A percentile compares a stretch with the other conserved stretches of the same genome.
Conservation (phyloP, 2,329 filamentous ascomycete genomes). For the Penicillium sp. region DNA sequence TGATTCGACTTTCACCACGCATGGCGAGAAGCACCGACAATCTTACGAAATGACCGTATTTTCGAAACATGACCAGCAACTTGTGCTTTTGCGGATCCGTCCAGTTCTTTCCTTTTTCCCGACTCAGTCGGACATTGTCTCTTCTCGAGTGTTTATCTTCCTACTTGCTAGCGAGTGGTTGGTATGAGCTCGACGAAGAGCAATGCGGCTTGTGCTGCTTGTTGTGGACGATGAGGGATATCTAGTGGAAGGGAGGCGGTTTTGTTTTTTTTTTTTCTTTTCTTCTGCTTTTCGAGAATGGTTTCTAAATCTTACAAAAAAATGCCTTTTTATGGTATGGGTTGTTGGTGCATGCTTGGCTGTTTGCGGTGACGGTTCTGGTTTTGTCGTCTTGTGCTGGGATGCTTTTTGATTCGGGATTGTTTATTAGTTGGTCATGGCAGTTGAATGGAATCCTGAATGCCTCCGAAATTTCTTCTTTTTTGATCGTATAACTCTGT, state of each 20-base stretch:
- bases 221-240: background rate
- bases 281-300: background rate
- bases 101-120: background rate
- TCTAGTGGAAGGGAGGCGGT: background rate
- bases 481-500: background rate
- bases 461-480: background rate
- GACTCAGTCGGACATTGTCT: background rate
- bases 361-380: background rate
- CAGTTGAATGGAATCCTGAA: slow-evolving; percentile 5
- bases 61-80: background rate
- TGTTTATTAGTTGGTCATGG: slow-evolving; percentile 7
- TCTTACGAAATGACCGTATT: background rate
- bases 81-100: background rate
- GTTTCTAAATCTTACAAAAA: background rate
- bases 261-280: background rate
- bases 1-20: background rate
- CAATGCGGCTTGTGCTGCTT: background rate
- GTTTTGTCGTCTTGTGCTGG: slow-evolving; percentile 1
- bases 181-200: background rate
- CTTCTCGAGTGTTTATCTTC: background rate
- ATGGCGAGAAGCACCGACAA: background rate
- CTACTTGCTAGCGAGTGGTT: background rate
- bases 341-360: background rate
- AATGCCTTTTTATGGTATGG: background rate
- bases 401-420: slow-evolving; percentile 3